Evolutionary conservation across 1,284 basidiomycete species (phyloP), one percentile per base, ranked within the genome.

Genomic region (Lignosus rhinocerotis): DNA sequence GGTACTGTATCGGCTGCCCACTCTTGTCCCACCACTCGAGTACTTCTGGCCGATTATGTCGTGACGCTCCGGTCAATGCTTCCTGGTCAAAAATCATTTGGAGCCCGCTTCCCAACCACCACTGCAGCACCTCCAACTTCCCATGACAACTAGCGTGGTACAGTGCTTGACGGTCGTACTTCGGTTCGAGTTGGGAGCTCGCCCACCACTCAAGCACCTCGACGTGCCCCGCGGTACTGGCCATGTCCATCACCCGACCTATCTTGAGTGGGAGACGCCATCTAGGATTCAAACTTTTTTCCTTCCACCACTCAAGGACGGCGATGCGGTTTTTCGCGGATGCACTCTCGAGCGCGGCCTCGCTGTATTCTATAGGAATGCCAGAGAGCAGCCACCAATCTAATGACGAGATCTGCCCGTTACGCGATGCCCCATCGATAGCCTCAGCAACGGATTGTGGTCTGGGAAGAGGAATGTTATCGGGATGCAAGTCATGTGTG

Each of bases 21-120:
- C 84, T 88, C 64, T 82, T 81, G 61, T 90, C 82, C 92, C 92
- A 94, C 92, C 92, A 94, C 61, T 91, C 86, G 32, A 94, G 75
- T 21, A 91, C 88, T 65, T 89, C 87, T n/a, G 87, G 85, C 42
- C 87, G 80, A 64, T 92, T 90, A 70, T 92, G 85, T 62, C 86
- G 78, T 30, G 92, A 93, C 32, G 92, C 91, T 34, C 88, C 86
- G 5, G 82, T 83, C 56, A 94, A 76, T 9, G 84, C 86, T 58
- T 93, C 91, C 61, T 84, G 85, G 69, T 94, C 90, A 69, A 89
- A 93, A 42, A 86, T 80, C 58, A 93, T 75, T 67, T 88, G 87
- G 46, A 92, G 71, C 16, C 88, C 88, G 63, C 87, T 89, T 21
- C 82, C 81, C 43, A 88, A 70, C 92, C 92, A 93, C 92, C 92